A percentile compares a stretch with the other conserved stretches of the same genome.
Conservation (phyloP, 2,329 filamentous ascomycete species). For the Trichoderma afroharzianum region DNA sequence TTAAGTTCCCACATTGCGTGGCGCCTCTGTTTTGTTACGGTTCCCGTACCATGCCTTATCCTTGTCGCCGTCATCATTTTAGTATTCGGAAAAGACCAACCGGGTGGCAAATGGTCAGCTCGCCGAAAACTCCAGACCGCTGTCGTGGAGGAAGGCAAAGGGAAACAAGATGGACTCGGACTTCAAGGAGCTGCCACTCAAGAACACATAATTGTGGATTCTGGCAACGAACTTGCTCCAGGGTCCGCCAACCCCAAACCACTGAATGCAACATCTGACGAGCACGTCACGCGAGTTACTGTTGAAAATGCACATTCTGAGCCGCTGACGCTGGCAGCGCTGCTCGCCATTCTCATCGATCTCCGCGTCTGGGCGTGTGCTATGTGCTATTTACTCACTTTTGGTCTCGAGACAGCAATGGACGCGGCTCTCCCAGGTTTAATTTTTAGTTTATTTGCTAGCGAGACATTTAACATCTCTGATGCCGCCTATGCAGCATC, state of each 20-base stretch:
- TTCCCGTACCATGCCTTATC: slow-evolving; percentile 79
- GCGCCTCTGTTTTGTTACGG: slow-evolving; percentile 61
- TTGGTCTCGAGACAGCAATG: slow-evolving; percentile 60
- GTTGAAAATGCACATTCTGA: neutral
- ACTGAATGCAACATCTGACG: neutral
- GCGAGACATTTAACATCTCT: slow-evolving; percentile 53
- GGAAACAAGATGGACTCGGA: slow-evolving; percentile 30
- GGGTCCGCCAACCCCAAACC: neutral
- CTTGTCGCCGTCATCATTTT: slow-evolving; percentile 62
- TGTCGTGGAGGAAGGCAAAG: slow-evolving; percentile 52
- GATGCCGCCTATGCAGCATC: slow-evolving; percentile 49
- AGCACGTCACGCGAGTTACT: neutral
- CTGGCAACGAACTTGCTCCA: neutral
- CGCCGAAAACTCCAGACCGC: slow-evolving; percentile 53
- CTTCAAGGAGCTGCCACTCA: neutral
- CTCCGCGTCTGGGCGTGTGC: slow-evolving; percentile 52
- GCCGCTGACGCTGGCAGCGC: slow-evolving; percentile 31
- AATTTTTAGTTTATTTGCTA: slow-evolving; percentile 55
- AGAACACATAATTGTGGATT: neutral
- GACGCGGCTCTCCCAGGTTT: slow-evolving; percentile 57
- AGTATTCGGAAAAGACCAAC: slow-evolving; percentile 76
- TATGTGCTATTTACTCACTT: slow-evolving; percentile 58
- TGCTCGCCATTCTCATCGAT: slow-evolving; percentile 47
- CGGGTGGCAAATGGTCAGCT: slow-evolving; percentile 76
- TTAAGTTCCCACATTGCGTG: slow-evolving; percentile 64